Evolutionary conservation across 345 rosid genomes (phyloP), one percentile per base, ranked within the genome.

Genomic region (Brassica nigra): DNA sequence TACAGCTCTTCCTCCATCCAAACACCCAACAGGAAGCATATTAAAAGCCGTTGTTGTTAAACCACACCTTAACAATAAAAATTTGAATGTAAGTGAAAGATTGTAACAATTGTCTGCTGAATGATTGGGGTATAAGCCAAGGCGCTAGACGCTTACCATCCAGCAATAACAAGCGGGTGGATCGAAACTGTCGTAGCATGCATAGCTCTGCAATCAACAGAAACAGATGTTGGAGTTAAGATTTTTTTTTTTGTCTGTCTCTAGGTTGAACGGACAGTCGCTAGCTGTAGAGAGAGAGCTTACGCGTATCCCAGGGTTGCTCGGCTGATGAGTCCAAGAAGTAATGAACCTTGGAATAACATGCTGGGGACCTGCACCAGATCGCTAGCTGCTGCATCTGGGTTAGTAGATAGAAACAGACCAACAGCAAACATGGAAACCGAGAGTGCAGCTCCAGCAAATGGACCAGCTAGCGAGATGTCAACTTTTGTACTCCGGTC

Each of bases 1-100:
- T 58, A 91, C 87, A 58, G 97, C 95, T 85, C 97, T 90, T 85
- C 99, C 99, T 66, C 99, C 99, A 82, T 95, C 99, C 52, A 95
- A 90, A 83, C 97, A 89, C 37, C 99, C 97, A 72, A 91, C 95
- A 4, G 97, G 99, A 75, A 95, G 97, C 97, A 92, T 80, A 87
- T 95, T 95, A 78, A 95, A 89, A 72, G 97, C 97, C 34, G 97
- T 87, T 30, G 92, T 91, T 52, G 97, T 92, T 83, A 95, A 89
- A 77, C 99, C 99, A 85, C 99, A 95, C 99, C 97, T 95, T 39
- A 85, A 31, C 68, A 80, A 42, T 36, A 37, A 39, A 68, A 76
- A 55, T 58, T 49, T 3, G 34, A 73, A 18, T 8, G 62, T 82
- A 77, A 86, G 84, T 29, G 73, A 66, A 59, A 64, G 29, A 4